Base-by-base conservation (phyloP, 805 yeast species). In the Pichia cabralensis region DNA sequence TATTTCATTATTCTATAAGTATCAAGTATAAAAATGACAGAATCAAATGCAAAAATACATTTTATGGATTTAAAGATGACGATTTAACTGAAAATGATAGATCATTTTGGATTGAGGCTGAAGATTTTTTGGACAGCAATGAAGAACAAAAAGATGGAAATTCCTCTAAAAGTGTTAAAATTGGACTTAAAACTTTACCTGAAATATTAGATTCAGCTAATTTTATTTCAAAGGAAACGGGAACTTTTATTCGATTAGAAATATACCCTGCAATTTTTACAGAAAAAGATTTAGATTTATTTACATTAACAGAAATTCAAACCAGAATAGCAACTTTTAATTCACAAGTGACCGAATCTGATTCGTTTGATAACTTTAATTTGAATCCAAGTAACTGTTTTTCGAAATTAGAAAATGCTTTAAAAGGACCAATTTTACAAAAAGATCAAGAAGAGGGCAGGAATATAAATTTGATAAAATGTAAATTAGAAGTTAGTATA, bases 341-440 rank as follows among this genome's bases (percentile, higher is more conserved):
- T 43, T 60, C 55, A 43, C 46, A 41, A 32, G 16, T 43, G 2
- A 39, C 42, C 2, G 36, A 31, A 11, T 14, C 26, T 8, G 26
- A 27, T 12, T 26, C 39, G 6, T 42, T 36, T 28, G 39, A 36
- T 2, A 17, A 47, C 7, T 18, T 33, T 8, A 25, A 32, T 53
- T 32, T 39, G 8, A 29, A 42, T 1, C 88, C 94, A 0, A 24
- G 36, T 28, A 35, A 34, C 13, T 79, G 94, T 45, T 60, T 80
- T 16, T 60, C 62, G 31, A 78, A 84, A 0, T 48, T 84, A 13
- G 65, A 69, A 44, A 74, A 72, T 40, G 78, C 80, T 8, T 57
- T 83, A 30, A 71, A 65, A 42, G 88, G 85, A 2, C 89, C 94
- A 1, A 53, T 84, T 16, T 51, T 61, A 8, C 52, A 67, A 17